A percentile compares a stretch with the other conserved stretches of the same genome.
phyloP scores from a whole-genome alignment of 345 rosid genomes.

The Gossypium sturtianum region DNA sequence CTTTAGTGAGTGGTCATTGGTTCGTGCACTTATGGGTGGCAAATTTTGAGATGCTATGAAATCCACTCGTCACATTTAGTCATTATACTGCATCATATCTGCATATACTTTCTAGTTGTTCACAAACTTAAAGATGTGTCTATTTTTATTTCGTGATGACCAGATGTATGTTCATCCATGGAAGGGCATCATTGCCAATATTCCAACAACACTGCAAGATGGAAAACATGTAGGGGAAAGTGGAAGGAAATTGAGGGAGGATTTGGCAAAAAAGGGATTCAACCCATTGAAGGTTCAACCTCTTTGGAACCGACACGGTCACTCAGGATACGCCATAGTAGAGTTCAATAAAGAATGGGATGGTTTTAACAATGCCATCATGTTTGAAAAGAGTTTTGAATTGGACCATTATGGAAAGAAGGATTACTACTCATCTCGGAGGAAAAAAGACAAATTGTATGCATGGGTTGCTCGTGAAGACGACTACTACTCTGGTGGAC shows the following conservation, averaged over 20 bases:
- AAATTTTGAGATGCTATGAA: background rate
- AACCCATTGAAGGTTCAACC: constrained; percentile 58
- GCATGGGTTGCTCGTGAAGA: constrained; percentile 72
- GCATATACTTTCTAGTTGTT: background rate
- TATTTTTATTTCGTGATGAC: background rate
- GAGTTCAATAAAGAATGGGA: constrained; percentile 55
- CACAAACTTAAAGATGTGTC: background rate
- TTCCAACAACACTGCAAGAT: constrained; percentile 29
- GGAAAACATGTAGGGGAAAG: constrained; percentile 55
- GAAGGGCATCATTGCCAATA: constrained; percentile 62
- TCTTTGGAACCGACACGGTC: constrained; percentile 51
- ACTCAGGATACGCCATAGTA: constrained; percentile 64
- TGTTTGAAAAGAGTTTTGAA: constrained; percentile 37
- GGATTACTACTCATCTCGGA: constrained; percentile 28
- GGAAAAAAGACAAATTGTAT: constrained; percentile 33
- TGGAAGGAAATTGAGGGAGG: constrained; percentile 48
- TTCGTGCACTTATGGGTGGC: background rate
- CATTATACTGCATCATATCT: background rate
- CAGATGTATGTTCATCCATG: constrained; percentile 57
- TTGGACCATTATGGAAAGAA: constrained; percentile 37
- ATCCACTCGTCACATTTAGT: background rate
- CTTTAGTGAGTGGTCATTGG: background rate
- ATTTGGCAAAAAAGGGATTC: constrained; percentile 46
- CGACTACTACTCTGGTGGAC: constrained; percentile 31
- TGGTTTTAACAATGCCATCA: constrained; percentile 53